Percentiles rank a stretch among this genome's conserved stretches.
These are phyloP conservation scores for Madurella fahalii DNA, from an alignment of 2,329 filamentous ascomycete species.

Conservation along the genomic window DNA sequence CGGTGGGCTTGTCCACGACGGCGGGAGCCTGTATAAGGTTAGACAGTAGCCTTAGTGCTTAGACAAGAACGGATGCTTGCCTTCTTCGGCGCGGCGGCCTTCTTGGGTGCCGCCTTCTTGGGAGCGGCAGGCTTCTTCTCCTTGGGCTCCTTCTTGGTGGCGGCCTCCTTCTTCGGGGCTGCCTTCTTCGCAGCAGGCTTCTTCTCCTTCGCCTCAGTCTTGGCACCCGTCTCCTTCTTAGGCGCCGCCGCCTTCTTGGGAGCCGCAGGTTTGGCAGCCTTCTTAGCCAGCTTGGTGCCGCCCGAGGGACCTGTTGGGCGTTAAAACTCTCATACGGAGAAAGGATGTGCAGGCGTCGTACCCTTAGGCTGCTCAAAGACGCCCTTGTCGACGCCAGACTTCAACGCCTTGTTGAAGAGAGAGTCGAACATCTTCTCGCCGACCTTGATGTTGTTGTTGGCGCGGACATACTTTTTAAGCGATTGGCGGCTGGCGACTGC, in stretches of 20 bases:
- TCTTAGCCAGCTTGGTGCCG: conserved; percentile 89
- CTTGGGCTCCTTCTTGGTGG: conserved; percentile 37
- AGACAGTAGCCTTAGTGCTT: neutral
- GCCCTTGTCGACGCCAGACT: conserved; percentile 78
- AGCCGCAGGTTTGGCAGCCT: conserved; percentile 44
- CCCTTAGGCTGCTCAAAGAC: conserved; percentile 89
- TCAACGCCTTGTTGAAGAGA: conserved; percentile 83
- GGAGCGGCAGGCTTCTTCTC: conserved; percentile 35
- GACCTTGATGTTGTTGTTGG: conserved; percentile 48
- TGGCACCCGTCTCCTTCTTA: conserved; percentile 24
- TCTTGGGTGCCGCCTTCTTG: conserved; percentile 41
- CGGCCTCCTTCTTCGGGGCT: conserved; percentile 30
- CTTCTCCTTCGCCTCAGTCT: conserved; percentile 27
- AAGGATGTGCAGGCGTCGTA: conserved; percentile 41
- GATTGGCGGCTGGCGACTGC: conserved; percentile 46
- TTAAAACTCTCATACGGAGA: conserved; percentile 19
- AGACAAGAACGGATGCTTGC: too few relatives aligned
- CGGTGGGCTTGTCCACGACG: conserved; percentile 64
- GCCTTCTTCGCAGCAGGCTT: conserved; percentile 32
- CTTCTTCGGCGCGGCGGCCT: conserved; percentile 35
- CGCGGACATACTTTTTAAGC: conserved; percentile 58
- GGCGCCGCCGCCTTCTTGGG: conserved; percentile 32
- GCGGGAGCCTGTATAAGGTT: conserved; percentile 52
- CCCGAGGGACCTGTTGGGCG: conserved; percentile 67
- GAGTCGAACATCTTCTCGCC: conserved; percentile 58